A percentile compares a stretch with the other conserved stretches of the same genome.
These are phyloP conservation scores for Malus hybrid DNA, from an alignment of 331 rosid species.

Conservation along the genomic window DNA sequence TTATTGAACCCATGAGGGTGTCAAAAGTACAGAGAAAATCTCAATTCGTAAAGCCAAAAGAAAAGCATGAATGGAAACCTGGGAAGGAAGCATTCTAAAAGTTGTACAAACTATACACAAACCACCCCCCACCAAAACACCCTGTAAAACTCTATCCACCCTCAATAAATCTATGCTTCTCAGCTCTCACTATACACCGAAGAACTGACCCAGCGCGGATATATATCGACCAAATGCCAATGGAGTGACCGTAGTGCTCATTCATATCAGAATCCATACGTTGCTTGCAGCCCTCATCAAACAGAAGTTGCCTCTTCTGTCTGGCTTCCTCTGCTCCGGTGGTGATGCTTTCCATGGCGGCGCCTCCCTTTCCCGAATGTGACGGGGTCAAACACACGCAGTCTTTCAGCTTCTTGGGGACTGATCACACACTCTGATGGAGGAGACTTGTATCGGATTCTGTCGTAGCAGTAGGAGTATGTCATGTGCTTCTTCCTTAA, in stretches of 20 bases:
- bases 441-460: slow-evolving; percentile 49
- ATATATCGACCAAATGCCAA: slow-evolving; percentile 22
- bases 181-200: slow-evolving; percentile 39
- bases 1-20: slow-evolving; percentile 51
- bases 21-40: slow-evolving; percentile 42
- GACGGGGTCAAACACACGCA: slow-evolving; percentile 60
- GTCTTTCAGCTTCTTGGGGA: slow-evolving; percentile 62
- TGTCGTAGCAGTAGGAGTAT: slow-evolving; percentile 88
- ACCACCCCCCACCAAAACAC: slow-evolving; percentile 16
- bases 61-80: slow-evolving; percentile 32
- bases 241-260: neutral
- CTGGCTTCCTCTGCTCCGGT: slow-evolving; percentile 27
- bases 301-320: slow-evolving; percentile 27
- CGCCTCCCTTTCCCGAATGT: slow-evolving; percentile 64
- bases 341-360: slow-evolving; percentile 55
- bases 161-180: slow-evolving; percentile 38
- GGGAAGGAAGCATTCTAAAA: slow-evolving; percentile 23
- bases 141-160: slow-evolving; percentile 37
- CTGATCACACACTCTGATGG: slow-evolving; percentile 66
- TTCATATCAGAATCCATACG: neutral
- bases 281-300: slow-evolving; percentile 20
- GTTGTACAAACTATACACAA: slow-evolving; percentile 71
- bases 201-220: slow-evolving; percentile 19
- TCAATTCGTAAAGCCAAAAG: slow-evolving; percentile 33
- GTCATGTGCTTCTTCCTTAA: slow-evolving; percentile 81